A percentile compares a stretch with the other conserved stretches of the same genome.
Evolutionary conservation across 169 alveolate genomes (phyloP).

Genomic region (Theileria equi): DNA sequence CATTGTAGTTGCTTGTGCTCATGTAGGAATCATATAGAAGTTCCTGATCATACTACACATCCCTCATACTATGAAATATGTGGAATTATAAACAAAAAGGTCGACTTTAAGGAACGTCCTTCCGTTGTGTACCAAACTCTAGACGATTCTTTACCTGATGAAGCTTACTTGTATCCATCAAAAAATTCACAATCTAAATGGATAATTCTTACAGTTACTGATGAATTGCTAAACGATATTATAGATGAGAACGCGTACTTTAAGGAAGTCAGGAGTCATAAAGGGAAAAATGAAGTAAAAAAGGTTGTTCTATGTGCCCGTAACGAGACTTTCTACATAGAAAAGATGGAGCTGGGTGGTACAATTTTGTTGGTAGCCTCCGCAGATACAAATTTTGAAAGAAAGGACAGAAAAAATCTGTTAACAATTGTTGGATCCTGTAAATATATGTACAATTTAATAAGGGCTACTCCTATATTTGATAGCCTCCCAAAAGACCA

Average conservation of each 20-base stretch:
- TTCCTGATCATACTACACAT: background rate
- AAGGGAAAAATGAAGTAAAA: background rate
- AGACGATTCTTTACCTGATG: background rate
- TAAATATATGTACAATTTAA: slow-evolving; percentile 5
- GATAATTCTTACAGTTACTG: slow-evolving; percentile 10
- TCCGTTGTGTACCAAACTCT: slow-evolving; percentile 4
- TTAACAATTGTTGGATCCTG: slow-evolving; percentile 18
- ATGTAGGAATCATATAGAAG: background rate
- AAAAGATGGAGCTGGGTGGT: slow-evolving; percentile 34
- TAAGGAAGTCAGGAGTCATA: background rate
- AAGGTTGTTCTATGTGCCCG: slow-evolving; percentile 15
- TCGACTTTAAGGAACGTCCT: slow-evolving; percentile 18
- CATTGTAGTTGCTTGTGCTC: slow-evolving; percentile 34
- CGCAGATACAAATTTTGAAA: background rate
- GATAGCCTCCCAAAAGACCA: background rate
- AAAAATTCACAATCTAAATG: background rate
- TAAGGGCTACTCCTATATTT: slow-evolving; percentile 12
- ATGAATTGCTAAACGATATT: background rate
- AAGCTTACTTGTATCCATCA: slow-evolving; percentile 2
- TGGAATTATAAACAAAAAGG: background rate
- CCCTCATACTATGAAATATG: slow-evolving; percentile 35
- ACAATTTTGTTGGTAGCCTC: slow-evolving; percentile 7
- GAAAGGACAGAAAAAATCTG: background rate
- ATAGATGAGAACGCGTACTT: slow-evolving; percentile 8
- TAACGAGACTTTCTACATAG: slow-evolving; percentile 12